Conservation (phyloP, 2,329 filamentous ascomycete genomes). For the Chaetomium sp. region DNA sequence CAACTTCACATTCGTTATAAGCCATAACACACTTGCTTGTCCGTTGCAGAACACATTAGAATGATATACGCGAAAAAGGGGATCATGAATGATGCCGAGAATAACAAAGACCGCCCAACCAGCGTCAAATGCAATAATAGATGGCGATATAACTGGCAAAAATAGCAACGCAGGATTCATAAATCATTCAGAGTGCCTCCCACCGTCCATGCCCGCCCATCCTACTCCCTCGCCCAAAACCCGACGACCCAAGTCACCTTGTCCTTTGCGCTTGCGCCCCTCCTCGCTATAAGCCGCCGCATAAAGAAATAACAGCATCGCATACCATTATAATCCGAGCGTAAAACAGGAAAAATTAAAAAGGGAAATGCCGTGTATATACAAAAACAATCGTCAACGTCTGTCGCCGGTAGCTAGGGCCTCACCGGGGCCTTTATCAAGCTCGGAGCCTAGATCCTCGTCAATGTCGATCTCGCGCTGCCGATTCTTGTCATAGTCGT, state of each 20-base stretch:
- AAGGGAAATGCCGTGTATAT: not conserved
- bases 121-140: not conserved
- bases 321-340: not conserved
- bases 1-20: not conserved
- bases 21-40: not conserved
- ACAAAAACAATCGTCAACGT: not conserved
- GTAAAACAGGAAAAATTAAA: not conserved
- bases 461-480: constrained; percentile 9
- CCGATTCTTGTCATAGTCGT: constrained; percentile 13
- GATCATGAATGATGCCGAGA: not conserved
- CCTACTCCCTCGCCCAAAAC: constrained; percentile 1
- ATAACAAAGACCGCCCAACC: not conserved
- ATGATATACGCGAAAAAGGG: not conserved
- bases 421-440: not conserved
- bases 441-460: constrained; percentile 2
- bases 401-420: too few species aligned
- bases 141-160: not conserved
- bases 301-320: not conserved
- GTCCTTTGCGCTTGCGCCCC: constrained; percentile 14
- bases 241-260: not conserved
- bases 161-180: constrained; percentile 1
- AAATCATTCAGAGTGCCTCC: constrained; percentile 21
- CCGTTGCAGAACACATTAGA: not conserved
- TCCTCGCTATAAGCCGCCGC: constrained; percentile 6
- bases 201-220: not conserved